Evolutionary conservation across 2,329 filamentous ascomycete species (phyloP).

Genomic region (Graphiopsis chlorocephala): DNA sequence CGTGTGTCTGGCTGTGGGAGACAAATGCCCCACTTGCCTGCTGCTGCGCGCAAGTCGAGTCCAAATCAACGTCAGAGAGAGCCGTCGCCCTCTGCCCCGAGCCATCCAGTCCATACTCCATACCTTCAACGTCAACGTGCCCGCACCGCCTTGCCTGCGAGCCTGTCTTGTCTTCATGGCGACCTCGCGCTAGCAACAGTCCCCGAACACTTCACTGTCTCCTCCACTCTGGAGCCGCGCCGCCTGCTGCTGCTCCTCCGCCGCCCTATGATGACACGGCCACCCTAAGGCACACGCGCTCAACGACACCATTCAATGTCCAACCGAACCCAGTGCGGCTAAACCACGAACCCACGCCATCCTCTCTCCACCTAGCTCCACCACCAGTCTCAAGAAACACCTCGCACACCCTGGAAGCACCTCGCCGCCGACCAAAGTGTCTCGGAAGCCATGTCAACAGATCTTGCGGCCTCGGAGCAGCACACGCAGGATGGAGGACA

Average conservation of each 20-base stretch:
- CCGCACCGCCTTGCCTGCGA: too few relatives aligned
- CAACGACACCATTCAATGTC: constrained; percentile 27
- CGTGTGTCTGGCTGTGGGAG: too few relatives aligned
- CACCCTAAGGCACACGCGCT: constrained; percentile 17
- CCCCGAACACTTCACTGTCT: not conserved
- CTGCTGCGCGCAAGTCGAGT: not conserved
- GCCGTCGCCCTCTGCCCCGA: not conserved
- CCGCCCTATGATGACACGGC: constrained; percentile 23
- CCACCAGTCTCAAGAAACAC: not conserved
- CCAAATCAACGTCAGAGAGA: not conserved
- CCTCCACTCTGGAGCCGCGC: constrained; percentile 9
- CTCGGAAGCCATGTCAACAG: constrained; percentile 24
- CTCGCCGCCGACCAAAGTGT: not conserved
- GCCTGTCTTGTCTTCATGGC: not conserved
- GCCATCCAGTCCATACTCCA: not conserved
- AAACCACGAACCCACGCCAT: constrained; percentile 17
- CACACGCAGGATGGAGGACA: constrained; percentile 16
- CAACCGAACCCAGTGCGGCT: constrained; percentile 32
- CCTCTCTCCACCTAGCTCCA: not conserved
- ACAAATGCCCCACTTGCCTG: not conserved
- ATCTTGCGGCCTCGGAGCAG: constrained; percentile 19
- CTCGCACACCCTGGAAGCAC: not conserved
- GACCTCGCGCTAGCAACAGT: not conserved
- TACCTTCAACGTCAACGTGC: not conserved
- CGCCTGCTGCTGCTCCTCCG: not conserved